Percentiles rank a stretch among this genome's conserved stretches.
Conservation (phyloP, 2,329 filamentous ascomycete species). For the Colletotrichum coccodes region DNA sequence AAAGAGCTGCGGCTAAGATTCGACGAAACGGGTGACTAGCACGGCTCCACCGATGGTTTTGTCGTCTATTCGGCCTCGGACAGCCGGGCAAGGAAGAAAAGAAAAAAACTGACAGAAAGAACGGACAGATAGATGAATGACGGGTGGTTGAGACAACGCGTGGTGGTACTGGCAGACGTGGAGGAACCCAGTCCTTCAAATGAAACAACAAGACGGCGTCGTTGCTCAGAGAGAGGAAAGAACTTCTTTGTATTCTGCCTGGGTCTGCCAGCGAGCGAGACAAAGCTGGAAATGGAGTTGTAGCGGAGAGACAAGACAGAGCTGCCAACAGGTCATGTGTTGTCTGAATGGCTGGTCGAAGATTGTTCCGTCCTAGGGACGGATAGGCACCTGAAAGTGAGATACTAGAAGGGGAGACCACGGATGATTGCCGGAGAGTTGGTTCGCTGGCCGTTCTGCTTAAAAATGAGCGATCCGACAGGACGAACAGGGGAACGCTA, state of each 20-base stretch:
- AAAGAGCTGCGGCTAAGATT: conserved; percentile 30
- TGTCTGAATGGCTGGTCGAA: conserved; percentile 20
- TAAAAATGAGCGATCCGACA: conserved; percentile 5
- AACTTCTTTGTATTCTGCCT: not conserved
- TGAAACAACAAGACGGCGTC: not conserved
- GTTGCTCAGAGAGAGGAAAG: not conserved
- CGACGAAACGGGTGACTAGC: conserved; percentile 28
- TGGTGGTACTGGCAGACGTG: conserved; percentile 4
- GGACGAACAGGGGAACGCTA: conserved; percentile 10
- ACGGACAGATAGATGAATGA: not conserved
- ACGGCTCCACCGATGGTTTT: conserved; percentile 20
- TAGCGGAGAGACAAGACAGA: not conserved
- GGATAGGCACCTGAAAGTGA: conserved; percentile 25
- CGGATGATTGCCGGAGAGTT: conserved; percentile 2
- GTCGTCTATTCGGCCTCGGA: conserved; percentile 15
- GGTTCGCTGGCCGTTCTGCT: conserved; percentile 20
- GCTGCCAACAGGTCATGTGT: conserved; percentile 1
- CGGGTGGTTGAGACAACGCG: not conserved
- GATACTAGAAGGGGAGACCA: not conserved
- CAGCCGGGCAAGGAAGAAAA: conserved; percentile 6
- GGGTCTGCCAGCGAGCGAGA: not conserved
- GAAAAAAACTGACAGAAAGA: conserved; percentile 1
- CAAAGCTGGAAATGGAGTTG: not conserved
- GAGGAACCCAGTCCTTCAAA: not conserved
- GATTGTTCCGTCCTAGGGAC: conserved; percentile 15